Evolutionary conservation across 2,329 filamentous ascomycete genomes (phyloP).

Genomic region (Neoascochyta sp.): DNA sequence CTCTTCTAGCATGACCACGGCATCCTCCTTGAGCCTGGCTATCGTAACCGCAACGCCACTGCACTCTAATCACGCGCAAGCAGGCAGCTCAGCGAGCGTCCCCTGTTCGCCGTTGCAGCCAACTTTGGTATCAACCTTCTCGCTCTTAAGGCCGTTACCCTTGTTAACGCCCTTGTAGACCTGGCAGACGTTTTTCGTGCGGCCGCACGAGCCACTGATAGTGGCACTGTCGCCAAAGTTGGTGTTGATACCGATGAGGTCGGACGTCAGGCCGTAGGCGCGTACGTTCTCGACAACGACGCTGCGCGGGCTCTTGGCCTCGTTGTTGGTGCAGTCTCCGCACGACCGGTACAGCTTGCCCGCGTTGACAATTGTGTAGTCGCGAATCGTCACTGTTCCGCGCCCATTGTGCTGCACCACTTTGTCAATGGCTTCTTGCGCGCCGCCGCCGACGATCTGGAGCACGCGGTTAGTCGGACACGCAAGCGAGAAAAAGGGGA

Average conservation of each 20-base stretch:
- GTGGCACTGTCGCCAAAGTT: constrained; percentile 49
- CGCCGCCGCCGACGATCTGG: constrained; percentile 40
- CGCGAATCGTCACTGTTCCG: constrained; percentile 24
- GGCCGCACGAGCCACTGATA: constrained; percentile 41
- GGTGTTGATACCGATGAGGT: constrained; percentile 46
- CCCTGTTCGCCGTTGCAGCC: constrained; percentile 15
- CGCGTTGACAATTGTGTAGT: constrained; percentile 45
- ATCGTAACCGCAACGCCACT: no score
- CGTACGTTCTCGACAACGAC: constrained; percentile 42
- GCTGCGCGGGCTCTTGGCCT: constrained; percentile 40
- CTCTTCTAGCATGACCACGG: no score
- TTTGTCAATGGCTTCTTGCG: constrained; percentile 33
- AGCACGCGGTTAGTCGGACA: no score
- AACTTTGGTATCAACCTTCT: constrained; percentile 13
- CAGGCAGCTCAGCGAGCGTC: constrained; percentile 14
- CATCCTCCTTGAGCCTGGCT: no score
- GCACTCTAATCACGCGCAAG: no score
- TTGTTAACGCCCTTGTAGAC: constrained; percentile 25
- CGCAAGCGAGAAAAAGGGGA: no score
- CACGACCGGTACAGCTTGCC: constrained; percentile 52
- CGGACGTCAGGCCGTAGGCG: constrained; percentile 39
- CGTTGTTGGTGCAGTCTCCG: constrained; percentile 45
- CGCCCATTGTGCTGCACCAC: constrained; percentile 37
- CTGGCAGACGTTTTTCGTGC: constrained; percentile 17
- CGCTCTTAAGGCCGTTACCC: constrained; percentile 9